Conservation (phyloP, 2,329 filamentous ascomycete genomes). For the Colletotrichum lentis region DNA sequence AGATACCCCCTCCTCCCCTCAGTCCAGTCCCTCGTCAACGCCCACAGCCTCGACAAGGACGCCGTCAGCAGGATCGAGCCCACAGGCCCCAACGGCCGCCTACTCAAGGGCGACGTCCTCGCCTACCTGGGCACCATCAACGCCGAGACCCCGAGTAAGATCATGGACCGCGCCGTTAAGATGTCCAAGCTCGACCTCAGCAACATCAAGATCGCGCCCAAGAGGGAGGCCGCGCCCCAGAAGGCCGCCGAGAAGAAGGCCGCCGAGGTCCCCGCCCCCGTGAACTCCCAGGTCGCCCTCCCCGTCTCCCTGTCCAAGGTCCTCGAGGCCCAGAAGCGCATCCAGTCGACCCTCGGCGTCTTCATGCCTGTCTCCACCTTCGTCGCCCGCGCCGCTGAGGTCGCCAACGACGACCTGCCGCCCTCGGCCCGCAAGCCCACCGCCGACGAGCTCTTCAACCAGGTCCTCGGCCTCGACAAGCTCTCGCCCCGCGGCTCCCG, state of each 20-base stretch:
- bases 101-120: constrained; percentile 95
- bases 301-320: constrained; percentile 83
- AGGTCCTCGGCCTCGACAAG: constrained; percentile 76
- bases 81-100: constrained; percentile 84
- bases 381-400: constrained; percentile 81
- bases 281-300: constrained; percentile 69
- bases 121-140: constrained; percentile 85
- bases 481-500: constrained; percentile 55
- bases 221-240: constrained; percentile 54
- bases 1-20: constrained; percentile 82
- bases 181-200: constrained; percentile 88
- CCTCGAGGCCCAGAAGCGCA: constrained; percentile 79
- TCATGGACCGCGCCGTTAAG: constrained; percentile 76
- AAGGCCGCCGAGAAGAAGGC: constrained; percentile 44
- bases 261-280: constrained; percentile 49
- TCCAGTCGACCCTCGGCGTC: constrained; percentile 79
- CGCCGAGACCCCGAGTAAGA: constrained; percentile 72
- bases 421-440: constrained; percentile 71
- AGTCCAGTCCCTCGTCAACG: constrained; percentile 80
- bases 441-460: constrained; percentile 85
- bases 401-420: constrained; percentile 89
- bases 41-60: constrained; percentile 77
- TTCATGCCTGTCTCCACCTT: constrained; percentile 87
- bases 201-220: constrained; percentile 84
- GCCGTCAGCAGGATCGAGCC: constrained; percentile 84